Base-by-base conservation (phyloP, 257 asterid species). In the Phtheirospermum japonicum region DNA sequence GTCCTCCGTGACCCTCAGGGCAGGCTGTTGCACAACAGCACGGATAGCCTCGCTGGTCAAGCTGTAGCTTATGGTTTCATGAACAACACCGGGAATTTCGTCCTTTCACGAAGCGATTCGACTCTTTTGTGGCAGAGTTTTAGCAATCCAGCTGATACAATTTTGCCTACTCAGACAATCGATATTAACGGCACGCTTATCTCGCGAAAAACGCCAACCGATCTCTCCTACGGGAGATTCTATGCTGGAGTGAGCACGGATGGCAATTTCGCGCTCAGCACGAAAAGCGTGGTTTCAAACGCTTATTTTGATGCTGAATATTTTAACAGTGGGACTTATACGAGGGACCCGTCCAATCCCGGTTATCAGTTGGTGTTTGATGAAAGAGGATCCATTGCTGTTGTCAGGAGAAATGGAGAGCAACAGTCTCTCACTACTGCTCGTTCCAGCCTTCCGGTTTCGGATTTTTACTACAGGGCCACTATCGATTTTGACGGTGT, bases 31-130 rank as follows among this genome's bases (percentile, higher is more conserved):
- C 78, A 79, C 75, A 62, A 79, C 75, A 62, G 5, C 6, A 46
- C 78, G 6, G 42, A 36, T 6, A 56, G 62, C 7, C 51, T 63
- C 12, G 55, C 9, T 0, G 61, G n/a, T 54, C 43, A 17, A 46
- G 81, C n/a, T n/a, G n/a, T 79, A 5, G 61, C 73, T 32, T 58
- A 71, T 36, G 89, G 70, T 9, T 50, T 54, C 16, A 10, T 86
- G 77, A 80, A 76, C 4, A 80, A 86, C 43, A 78, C 89, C 0
- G 92, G 92, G 18, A 82, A 84, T 57, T 73, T 87, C 28, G 71
- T 75, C 17, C 68, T 87, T 0, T 19, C 9, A n/a, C 49, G 78
- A 0, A 13, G 31, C 6, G 75, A 67, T 56, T 63, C 79, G 11
- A 4, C 51, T 2, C 0, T 53, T 60, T 7, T 85, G 16, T 88